Conservation (phyloP, 139 green algal species). For the Coccomyxa sp. region DNA sequence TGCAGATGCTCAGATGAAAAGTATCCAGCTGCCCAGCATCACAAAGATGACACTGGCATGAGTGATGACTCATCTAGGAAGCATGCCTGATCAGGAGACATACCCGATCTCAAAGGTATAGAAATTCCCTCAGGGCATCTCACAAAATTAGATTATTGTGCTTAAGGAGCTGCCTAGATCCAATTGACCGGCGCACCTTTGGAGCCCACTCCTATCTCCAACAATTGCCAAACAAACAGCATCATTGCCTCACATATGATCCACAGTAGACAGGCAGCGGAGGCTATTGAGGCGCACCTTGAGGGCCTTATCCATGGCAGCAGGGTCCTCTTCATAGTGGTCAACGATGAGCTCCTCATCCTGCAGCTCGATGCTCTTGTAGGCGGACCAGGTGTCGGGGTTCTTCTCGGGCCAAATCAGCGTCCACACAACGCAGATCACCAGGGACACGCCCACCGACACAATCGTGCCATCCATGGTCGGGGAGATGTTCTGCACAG, state of each 20-base stretch:
- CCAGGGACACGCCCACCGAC: conserved; percentile 56
- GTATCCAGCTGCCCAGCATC: too few relatives aligned
- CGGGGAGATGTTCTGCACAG: conserved; percentile 12
- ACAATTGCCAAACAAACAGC: neutral
- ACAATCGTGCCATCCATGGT: conserved; percentile 63
- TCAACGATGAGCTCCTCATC: neutral
- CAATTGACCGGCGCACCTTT: neutral
- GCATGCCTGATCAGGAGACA: too few relatives aligned
- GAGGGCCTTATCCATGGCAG: neutral
- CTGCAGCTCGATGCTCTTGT: neutral
- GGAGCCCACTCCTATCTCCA: neutral
- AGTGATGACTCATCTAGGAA: too few relatives aligned
- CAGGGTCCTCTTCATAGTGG: neutral
- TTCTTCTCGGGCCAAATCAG: conserved; percentile 42
- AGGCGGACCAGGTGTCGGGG: neutral
- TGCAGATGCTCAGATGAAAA: too few relatives aligned
- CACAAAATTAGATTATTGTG: neutral
- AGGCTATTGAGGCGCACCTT: neutral
- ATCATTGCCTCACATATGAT: neutral
- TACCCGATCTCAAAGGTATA: neutral
- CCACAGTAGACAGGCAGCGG: neutral
- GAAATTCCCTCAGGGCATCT: neutral
- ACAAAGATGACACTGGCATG: too few relatives aligned
- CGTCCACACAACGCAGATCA: conserved; percentile 61
- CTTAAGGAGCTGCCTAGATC: neutral